Conservation (phyloP, 2,329 filamentous ascomycete species). For the Karstenula rhodostoma region DNA sequence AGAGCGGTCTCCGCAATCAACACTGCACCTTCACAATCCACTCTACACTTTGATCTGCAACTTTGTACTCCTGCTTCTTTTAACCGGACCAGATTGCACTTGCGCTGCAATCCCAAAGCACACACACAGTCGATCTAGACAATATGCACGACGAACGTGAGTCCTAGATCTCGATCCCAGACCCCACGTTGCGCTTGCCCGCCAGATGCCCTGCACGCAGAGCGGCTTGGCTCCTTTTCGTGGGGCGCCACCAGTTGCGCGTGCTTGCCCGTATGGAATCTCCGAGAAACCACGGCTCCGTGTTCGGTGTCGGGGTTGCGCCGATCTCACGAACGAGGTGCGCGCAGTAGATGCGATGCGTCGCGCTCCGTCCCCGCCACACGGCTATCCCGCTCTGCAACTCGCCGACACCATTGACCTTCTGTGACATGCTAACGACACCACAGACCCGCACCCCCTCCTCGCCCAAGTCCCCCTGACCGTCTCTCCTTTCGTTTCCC, state of each 20-base stretch:
- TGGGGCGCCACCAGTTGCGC: not conserved
- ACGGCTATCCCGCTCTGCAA: not conserved
- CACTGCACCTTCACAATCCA: slow-evolving; percentile 4
- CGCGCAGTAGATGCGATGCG: not conserved
- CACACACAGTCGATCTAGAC: not conserved
- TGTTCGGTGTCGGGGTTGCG: not conserved
- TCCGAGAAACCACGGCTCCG: not conserved
- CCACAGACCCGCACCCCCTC: slow-evolving; percentile 74
- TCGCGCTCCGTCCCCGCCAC: not conserved
- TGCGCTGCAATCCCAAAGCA: slow-evolving; percentile 11
- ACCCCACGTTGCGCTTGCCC: slow-evolving; percentile 12
- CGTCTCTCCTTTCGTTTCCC: slow-evolving; percentile 90
- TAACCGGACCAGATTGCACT: slow-evolving; percentile 16
- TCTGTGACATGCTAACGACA: slow-evolving; percentile 20
- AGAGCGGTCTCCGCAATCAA: slow-evolving; percentile 8
- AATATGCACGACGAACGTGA: slow-evolving; percentile 50
- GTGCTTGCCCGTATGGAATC: not conserved
- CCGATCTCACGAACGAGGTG: not conserved
- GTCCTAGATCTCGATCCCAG: slow-evolving; percentile 20
- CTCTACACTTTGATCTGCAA: not conserved
- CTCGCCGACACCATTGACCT: not conserved
- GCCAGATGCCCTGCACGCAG: not conserved
- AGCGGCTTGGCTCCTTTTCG: not conserved
- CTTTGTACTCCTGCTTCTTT: slow-evolving; percentile 3
- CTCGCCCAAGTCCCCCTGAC: slow-evolving; percentile 92